A percentile compares a stretch with the other conserved stretches of the same genome.
phyloP scores from a whole-genome alignment of 768 basidiomycete genomes.

The Trametes cinnabarina region DNA sequence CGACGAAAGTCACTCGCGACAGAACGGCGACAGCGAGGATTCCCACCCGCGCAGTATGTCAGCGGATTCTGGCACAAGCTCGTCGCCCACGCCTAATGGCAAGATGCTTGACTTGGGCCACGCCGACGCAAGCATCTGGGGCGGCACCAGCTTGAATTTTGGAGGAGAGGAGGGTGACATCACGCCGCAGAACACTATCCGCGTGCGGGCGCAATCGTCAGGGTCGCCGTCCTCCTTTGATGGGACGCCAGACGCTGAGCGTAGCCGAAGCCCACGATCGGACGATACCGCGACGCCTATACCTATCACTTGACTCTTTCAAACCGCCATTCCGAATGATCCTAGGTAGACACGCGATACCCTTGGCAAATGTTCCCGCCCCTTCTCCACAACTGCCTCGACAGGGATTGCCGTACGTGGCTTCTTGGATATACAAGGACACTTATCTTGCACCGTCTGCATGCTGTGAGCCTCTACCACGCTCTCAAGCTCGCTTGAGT shows the following conservation, averaged over 20 bases:
- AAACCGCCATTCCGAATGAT: too few species aligned
- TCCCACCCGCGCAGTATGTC: slow-evolving; percentile 11
- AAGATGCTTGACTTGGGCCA: slow-evolving; percentile 9
- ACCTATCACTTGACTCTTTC: slow-evolving; percentile 1
- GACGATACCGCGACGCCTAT: slow-evolving; percentile 28
- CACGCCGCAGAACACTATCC: slow-evolving; percentile 46
- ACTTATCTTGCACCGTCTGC: not conserved
- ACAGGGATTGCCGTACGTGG: too few species aligned
- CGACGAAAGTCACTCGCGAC: slow-evolving; percentile 53
- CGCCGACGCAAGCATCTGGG: slow-evolving; percentile 15
- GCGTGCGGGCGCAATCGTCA: slow-evolving; percentile 25
- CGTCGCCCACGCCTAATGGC: slow-evolving; percentile 28
- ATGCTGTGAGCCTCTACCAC: not conserved
- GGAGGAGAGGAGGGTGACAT: slow-evolving; percentile 31
- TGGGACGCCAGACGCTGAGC: slow-evolving; percentile 24
- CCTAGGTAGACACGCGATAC: not conserved
- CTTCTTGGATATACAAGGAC: not conserved
- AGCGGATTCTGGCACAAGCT: slow-evolving; percentile 5
- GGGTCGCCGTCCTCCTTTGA: slow-evolving; percentile 20
- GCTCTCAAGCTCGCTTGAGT: not conserved
- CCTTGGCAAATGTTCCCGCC: not conserved
- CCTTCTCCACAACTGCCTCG: not conserved
- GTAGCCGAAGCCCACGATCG: slow-evolving; percentile 31
- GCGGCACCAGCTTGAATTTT: not conserved
- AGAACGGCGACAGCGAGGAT: slow-evolving; percentile 20